Base-by-base conservation (phyloP, 768 basidiomycete genomes). In the Tubosaeta brunneosetosa region DNA sequence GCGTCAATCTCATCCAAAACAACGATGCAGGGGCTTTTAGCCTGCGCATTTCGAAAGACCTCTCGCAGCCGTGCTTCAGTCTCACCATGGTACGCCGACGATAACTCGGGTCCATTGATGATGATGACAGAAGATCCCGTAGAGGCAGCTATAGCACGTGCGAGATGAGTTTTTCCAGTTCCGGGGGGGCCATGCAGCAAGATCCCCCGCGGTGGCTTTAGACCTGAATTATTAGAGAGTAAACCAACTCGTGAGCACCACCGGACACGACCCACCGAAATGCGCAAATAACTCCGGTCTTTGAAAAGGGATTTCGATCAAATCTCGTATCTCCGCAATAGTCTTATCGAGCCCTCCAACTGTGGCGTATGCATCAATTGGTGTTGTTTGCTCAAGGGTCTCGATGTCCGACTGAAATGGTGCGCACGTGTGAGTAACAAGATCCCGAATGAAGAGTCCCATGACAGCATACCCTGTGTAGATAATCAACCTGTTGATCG, bases 1-100 rank as follows among this genome's bases (percentile, higher is more conserved):
- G 97, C 94, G 60, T 99, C 97, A 1, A 99, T 84, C 71, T 99
- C 97, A 60, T 99, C 97, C 32, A 99, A 72, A 25, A 99, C 88
- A 44, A 99, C 83, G 59, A 99, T 93, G 60, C 91, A 95, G 0
- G 95, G 94, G 51, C 86, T 87, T 60, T 85, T 82, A 32, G 77
- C 74, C 51, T 83, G 80, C 1, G 97, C 97, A 59, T 92, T 85
- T 38, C 78, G 80, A 67, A 98, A 99, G 4, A 98, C 86, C 25
- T 88, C 88, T 17, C 97, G 84, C 33, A 99, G 75, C 56, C 85
- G 84, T 1, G 89, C 84, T 65, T 99, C 97, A 1, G 94, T 97
- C 74, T 99, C 97, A 40, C 97, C 97, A 64, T 98, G 97, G 63
- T 92, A 98, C 1, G 94, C 92, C 17, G 91, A 93, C 1, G 90